phyloP scores from a whole-genome alignment of 805 yeast genomes.

The Myxozyma sirexii region DNA sequence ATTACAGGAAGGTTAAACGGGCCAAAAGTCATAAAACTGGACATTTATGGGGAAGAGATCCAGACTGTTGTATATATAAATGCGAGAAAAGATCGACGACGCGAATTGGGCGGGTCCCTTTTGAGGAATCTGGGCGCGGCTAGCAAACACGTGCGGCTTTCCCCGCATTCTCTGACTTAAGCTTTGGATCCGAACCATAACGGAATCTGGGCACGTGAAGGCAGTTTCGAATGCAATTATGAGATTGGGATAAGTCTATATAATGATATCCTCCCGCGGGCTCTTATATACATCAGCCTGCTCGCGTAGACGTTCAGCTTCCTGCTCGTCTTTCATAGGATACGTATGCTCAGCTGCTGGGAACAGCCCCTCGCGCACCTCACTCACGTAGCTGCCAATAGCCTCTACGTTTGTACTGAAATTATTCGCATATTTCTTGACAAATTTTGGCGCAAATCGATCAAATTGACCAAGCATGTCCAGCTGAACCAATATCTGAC shows the following conservation, averaged over 20 bases:
- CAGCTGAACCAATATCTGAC: slow-evolving; percentile 86
- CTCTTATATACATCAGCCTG: not conserved
- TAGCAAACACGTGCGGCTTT: too few species aligned
- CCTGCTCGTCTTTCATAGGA: slow-evolving; percentile 62
- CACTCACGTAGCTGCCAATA: slow-evolving; percentile 56
- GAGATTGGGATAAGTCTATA: not conserved
- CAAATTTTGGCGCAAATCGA: slow-evolving; percentile 67
- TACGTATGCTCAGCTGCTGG: slow-evolving; percentile 73
- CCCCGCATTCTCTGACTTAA: too few species aligned
- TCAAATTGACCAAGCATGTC: slow-evolving; percentile 74
- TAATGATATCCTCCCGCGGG: not conserved
- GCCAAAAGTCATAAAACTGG: too few species aligned
- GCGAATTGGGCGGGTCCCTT: too few species aligned
- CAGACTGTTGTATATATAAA: too few species aligned
- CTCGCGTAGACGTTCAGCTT: slow-evolving; percentile 50
- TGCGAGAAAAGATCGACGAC: too few species aligned
- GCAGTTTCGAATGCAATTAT: too few species aligned
- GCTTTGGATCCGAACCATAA: too few species aligned
- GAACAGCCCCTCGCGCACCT: slow-evolving; percentile 58
- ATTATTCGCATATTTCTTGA: slow-evolving; percentile 64
- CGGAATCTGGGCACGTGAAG: too few species aligned
- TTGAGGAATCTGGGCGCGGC: too few species aligned
- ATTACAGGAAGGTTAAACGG: too few species aligned
- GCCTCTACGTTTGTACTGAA: slow-evolving; percentile 55
- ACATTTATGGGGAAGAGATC: too few species aligned